Evolutionary conservation across 345 rosid genomes (phyloP), one percentile per base, ranked within the genome.

Genomic region (Heritiera littoralis): DNA sequence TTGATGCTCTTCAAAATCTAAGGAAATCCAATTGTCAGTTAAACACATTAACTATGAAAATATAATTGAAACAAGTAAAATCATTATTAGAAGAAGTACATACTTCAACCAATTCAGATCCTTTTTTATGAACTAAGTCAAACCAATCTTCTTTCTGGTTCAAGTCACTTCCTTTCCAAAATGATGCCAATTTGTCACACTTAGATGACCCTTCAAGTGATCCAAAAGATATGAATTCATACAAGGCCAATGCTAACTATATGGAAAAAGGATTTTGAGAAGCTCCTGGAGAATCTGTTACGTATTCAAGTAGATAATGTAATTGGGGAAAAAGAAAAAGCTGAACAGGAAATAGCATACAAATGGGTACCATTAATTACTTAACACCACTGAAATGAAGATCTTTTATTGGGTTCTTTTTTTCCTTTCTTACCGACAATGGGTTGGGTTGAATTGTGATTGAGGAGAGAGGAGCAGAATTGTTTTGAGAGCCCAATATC

Each of bases 1-100:
- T 84, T 81, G 12, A 89, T 80, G 41, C 75, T 82, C 86, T 88
- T 87, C 83, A 90, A 72, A 70, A 88, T 86, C 93, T 93, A 85
- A 75, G 32, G 78, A 51, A 75, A 79, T 14, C 68, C 69, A 38
- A 71, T 5, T 4, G 9, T 38, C 40, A 46, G n/a, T 11, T 10
- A 60, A 35, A 17, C 38, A 59, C 18, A 14, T 35, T 30, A 43
- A n/a, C 14, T 45, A 64, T 8, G 0, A 63, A 70, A 32, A 66
- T 18, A 77, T 14, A 38, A 77, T 18, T 66, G 59, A 11, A 75
- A 75, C 7, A 13, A 32, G 8, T 5, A 28, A 70, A 48, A 3
- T 49, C 2, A 63, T 30, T 15, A 30, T 23, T 23, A 23, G 28
- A 23, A 23, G 28, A 56, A 54, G 10, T 38, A 56, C 55, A 67